Conservation (phyloP, 805 yeast species). For the Tetrapisispora arboricola region DNA sequence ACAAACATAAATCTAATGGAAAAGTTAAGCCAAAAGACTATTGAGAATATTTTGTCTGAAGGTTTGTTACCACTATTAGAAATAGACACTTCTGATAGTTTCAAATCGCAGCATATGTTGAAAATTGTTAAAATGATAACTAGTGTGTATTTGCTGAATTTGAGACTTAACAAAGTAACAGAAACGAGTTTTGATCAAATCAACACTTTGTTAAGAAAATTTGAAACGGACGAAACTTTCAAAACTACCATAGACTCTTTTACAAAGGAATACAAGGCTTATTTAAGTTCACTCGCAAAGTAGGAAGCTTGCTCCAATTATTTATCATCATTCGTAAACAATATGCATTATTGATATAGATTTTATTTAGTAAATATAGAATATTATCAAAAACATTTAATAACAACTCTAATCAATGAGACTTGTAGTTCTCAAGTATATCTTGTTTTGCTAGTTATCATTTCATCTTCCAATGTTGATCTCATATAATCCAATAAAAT, state of each 20-base stretch:
- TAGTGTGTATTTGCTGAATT: not conserved
- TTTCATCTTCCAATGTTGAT: constrained; percentile 22
- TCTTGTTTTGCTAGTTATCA: not conserved
- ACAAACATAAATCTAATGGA: constrained; percentile 20
- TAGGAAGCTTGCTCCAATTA: not conserved
- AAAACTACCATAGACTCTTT: not conserved
- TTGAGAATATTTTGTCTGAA: constrained; percentile 52
- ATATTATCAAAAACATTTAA: not conserved
- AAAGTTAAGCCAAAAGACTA: constrained; percentile 31
- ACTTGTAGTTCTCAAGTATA: too few relatives aligned
- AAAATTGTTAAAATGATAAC: constrained; percentile 9
- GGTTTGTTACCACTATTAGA: constrained; percentile 55
- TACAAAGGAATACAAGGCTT: not conserved
- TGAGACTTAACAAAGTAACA: constrained; percentile 28
- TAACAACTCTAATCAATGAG: not conserved
- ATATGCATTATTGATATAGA: not conserved
- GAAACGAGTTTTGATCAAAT: not conserved
- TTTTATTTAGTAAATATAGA: not conserved
- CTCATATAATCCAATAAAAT: constrained; percentile 78
- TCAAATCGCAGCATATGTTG: constrained; percentile 23
- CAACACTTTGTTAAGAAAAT: not conserved
- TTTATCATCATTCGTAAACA: not conserved
- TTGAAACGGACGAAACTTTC: not conserved
- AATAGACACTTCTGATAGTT: constrained; percentile 2
- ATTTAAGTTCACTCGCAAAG: not conserved